These are phyloP conservation scores for Ogataea wickerhamii DNA, from an alignment of 805 yeast genomes.

Conservation along the genomic window DNA sequence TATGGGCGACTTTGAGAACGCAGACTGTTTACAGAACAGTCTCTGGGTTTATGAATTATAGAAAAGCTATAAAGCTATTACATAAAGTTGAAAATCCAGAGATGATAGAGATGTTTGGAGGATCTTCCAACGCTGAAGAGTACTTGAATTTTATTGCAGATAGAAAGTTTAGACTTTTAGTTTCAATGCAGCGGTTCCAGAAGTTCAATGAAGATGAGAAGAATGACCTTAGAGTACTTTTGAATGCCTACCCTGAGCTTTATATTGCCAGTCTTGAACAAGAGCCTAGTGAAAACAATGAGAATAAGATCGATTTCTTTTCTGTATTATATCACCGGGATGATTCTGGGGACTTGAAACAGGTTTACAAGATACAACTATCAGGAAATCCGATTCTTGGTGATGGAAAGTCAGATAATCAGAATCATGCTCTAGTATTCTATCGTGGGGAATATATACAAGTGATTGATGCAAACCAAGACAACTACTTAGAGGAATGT, in stretches of 20 bases:
- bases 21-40: conserved; percentile 83
- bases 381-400: conserved; percentile 95
- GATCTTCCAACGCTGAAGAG: conserved; percentile 46
- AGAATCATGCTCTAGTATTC: conserved; percentile 81
- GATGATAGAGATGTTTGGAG: conserved; percentile 40
- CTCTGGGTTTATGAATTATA: conserved; percentile 79
- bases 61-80: conserved; percentile 65
- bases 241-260: conserved; percentile 70
- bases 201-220: conserved; percentile 61
- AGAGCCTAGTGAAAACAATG: conserved; percentile 41
- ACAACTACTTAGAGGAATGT: conserved; percentile 92
- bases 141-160: conserved; percentile 71
- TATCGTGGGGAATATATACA: conserved; percentile 94
- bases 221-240: conserved; percentile 62
- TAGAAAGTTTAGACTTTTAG: conserved; percentile 74
- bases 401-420: conserved; percentile 96
- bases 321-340: conserved; percentile 65
- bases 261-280: conserved; percentile 53
- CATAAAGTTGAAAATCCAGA: conserved; percentile 64
- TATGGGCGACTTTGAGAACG: conserved; percentile 83
- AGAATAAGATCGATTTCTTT: conserved; percentile 38
- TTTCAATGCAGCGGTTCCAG: conserved; percentile 84
- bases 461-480: conserved; percentile 95
- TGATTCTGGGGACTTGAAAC: conserved; percentile 43
- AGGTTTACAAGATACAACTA: conserved; percentile 62